Evolutionary conservation across 1,284 basidiomycete genomes (phyloP).

Genomic region (Taiwanofungus camphoratus): DNA sequence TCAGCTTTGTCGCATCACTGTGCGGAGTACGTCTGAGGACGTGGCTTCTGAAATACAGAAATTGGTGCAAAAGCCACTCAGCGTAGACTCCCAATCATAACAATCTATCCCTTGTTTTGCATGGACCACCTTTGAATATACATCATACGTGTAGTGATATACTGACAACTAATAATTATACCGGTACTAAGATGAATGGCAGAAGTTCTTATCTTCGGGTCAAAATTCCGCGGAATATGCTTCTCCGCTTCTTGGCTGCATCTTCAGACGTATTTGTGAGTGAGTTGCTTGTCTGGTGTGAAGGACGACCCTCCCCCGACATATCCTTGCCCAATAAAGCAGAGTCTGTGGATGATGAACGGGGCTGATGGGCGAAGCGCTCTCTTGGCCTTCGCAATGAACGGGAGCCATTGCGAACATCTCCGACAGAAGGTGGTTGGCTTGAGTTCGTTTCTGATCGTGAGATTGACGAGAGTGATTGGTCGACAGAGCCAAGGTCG

Average conservation of each 20-base stretch:
- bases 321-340: slow-evolving; percentile 12
- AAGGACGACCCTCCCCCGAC: slow-evolving; percentile 5
- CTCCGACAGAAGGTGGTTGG: background rate
- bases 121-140: slow-evolving; percentile 22
- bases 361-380: slow-evolving; percentile 15
- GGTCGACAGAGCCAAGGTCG: background rate
- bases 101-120: slow-evolving; percentile 9
- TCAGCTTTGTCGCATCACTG: slow-evolving; percentile 88
- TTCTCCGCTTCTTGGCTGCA: slow-evolving; percentile 16
- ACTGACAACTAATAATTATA: slow-evolving; percentile 20
- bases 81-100: slow-evolving; percentile 17
- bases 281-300: slow-evolving; percentile 2
- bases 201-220: slow-evolving; percentile 14
- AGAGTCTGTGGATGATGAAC: slow-evolving; percentile 22
- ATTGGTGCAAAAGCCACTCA: slow-evolving; percentile 54
- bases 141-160: slow-evolving; percentile 19
- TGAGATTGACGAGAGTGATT: slow-evolving; percentile 6
- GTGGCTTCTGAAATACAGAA: slow-evolving; percentile 81
- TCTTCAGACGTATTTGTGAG: slow-evolving; percentile 14
- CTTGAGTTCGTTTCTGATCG: slow-evolving; percentile 3
- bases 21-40: slow-evolving; percentile 92
- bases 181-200: slow-evolving; percentile 1
- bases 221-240: slow-evolving; percentile 21
- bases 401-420: slow-evolving; percentile 2
- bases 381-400: slow-evolving; percentile 5